Evolutionary conservation across 2,329 filamentous ascomycete species (phyloP).

Genomic region (Neonectria coccinea): DNA sequence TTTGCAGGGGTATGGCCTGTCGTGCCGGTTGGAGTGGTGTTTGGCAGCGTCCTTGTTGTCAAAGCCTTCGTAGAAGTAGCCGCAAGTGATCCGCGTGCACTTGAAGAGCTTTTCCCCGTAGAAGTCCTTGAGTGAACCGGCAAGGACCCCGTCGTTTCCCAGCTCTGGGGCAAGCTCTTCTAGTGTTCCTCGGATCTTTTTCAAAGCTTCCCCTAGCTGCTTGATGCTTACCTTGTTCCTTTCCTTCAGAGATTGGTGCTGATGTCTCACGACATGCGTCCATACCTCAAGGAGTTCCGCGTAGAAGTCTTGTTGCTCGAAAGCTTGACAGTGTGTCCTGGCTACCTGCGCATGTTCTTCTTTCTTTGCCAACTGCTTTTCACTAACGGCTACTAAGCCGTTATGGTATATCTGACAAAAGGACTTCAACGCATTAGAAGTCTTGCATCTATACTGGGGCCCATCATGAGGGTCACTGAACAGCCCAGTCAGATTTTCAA

Average conservation of each 20-base stretch:
- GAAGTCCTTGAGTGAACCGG: conserved; percentile 36
- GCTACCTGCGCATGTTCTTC: background rate
- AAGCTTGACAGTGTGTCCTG: background rate
- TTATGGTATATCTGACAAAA: background rate
- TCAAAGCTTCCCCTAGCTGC: conserved; percentile 39
- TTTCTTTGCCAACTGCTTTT: background rate
- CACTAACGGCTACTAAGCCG: background rate
- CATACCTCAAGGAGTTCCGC: background rate
- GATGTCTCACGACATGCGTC: conserved; percentile 15
- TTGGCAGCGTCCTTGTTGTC: conserved; percentile 46
- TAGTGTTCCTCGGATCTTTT: conserved; percentile 33
- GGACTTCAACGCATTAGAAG: background rate
- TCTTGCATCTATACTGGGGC: background rate
- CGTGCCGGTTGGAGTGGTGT: conserved; percentile 53
- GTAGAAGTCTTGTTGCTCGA: background rate
- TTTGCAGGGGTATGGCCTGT: conserved; percentile 54
- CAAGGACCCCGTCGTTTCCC: conserved; percentile 32
- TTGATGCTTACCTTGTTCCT: conserved; percentile 23
- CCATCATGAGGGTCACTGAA: background rate
- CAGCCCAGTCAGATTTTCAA: conserved; percentile 18
- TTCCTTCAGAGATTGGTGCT: conserved; percentile 10
- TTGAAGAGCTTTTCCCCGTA: conserved; percentile 57
- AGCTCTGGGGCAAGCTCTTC: conserved; percentile 38
- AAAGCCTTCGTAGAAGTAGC: conserved; percentile 48
- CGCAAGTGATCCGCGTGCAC: conserved; percentile 55